Evolutionary conservation across 2,329 filamentous ascomycete species (phyloP), one percentile per base, ranked within the genome.

Genomic region (Sclerotinia nivalis): DNA sequence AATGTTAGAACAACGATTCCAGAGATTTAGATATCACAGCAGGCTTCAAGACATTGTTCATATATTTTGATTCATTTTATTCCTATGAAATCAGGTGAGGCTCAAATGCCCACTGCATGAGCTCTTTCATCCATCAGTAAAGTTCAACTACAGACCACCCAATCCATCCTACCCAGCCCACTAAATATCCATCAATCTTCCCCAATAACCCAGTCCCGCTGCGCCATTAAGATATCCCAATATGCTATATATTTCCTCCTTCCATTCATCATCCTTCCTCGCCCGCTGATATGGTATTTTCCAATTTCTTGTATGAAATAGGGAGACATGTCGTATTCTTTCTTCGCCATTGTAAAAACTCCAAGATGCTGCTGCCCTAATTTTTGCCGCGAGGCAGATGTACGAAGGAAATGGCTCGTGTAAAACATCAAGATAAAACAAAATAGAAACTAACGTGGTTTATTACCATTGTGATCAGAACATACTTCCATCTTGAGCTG

Each of bases 391-490:
- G 62, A 73, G 71, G 71, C 71, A 68, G 47, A 71, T 72, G 40
- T 69, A 75, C 68, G 73, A 62, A 73, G 66, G 50, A 71, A 73
- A 73, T 68, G 56, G 61, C 61, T 75, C 71, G 60, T 76, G 69
- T 74, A 73, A 74, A 74, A 76, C 73, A 77, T 76, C 74, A 77
- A 70, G 69, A 64, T 62, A 55, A 71, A 59, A n/a, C 58, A 71
- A 67, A 62, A 66, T 66, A 72, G 28, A 70, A 66, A 71, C 34
- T 37, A 62, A 72, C 37, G 74, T 73, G 66, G 59, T 59, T 69
- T 61, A 3, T 25, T 40, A 25, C 31, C 60, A 52, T 65, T 31
- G 70, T 72, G 49, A 49, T 68, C 72, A 78, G 71, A 78, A 78
- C 76, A 78, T 78, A n/a, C 72, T 75, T 15, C 76, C 76, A 18